phyloP scores from a whole-genome alignment of 139 green algal species.

The Chlamydomonas schloesseri region DNA sequence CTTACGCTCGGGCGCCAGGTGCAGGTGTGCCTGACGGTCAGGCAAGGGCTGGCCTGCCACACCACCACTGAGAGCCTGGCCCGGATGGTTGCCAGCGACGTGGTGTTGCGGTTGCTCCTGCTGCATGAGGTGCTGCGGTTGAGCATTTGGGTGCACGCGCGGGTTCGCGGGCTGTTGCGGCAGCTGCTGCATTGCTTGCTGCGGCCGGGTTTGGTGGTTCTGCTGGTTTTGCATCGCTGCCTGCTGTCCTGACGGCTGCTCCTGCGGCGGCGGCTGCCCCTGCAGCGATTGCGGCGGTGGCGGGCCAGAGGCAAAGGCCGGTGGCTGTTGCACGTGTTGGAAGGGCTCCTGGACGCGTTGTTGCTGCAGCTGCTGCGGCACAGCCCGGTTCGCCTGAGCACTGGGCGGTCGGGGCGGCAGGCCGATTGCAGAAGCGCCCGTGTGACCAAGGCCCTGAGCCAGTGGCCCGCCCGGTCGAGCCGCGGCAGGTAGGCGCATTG shows the following conservation, averaged over 20 bases:
- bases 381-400: not conserved
- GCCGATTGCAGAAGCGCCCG: not conserved
- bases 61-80: not conserved
- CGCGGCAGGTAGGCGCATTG: too few species aligned
- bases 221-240: not conserved
- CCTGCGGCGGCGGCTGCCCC: not conserved
- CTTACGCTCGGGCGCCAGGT: too few species aligned
- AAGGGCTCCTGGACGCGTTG: not conserved
- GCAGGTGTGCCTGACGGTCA: too few species aligned
- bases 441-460: too few species aligned
- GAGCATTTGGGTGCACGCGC: not conserved
- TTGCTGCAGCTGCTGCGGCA: not conserved
- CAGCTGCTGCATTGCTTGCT: not conserved
- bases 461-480: too few species aligned
- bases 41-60: not conserved
- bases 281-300: not conserved
- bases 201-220: too few species aligned
- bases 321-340: not conserved
- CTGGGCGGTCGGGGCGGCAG: not conserved
- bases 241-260: not conserved
- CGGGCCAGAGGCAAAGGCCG: too few species aligned
- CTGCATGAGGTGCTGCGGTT: not conserved
- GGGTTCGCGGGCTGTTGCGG: not conserved
- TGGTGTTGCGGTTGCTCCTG: not conserved
- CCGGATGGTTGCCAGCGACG: too few species aligned